Conservation (phyloP, 129 eudicot species). For the Flaveria bidentis region DNA sequence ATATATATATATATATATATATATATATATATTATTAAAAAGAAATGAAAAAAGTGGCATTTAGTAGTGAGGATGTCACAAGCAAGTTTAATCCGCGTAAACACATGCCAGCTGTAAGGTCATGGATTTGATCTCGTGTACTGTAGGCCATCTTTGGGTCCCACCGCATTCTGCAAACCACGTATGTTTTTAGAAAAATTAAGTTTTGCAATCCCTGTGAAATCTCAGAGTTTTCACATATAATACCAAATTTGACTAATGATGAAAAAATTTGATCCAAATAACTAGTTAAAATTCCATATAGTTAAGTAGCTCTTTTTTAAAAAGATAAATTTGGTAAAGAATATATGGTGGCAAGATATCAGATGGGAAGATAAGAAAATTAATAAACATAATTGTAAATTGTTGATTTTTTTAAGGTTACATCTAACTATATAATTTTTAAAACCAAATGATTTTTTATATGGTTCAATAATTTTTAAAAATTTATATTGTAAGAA, state of each 20-base stretch:
- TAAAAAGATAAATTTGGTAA: no score
- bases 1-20: no score
- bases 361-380: no score
- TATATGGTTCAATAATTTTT: no score
- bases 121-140: constrained; percentile 41
- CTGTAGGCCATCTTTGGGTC: constrained; percentile 14
- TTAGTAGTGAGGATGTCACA: constrained; percentile 25
- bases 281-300: no score
- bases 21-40: background rate
- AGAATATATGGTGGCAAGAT: no score
- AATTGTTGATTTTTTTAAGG: no score
- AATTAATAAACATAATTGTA: no score
- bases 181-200: background rate
- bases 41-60: constrained; percentile 17
- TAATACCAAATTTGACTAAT: background rate
- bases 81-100: constrained; percentile 34
- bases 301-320: no score
- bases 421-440: no score
- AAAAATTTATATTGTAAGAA: no score
- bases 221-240: background rate
- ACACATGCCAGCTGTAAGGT: constrained; percentile 37
- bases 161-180: constrained; percentile 11
- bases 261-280: background rate
- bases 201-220: background rate
- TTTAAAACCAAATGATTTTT: no score